These are phyloP conservation scores for Lodderomyces elongisporus DNA, from an alignment of 1,139 yeast species.

Conservation along the genomic window DNA sequence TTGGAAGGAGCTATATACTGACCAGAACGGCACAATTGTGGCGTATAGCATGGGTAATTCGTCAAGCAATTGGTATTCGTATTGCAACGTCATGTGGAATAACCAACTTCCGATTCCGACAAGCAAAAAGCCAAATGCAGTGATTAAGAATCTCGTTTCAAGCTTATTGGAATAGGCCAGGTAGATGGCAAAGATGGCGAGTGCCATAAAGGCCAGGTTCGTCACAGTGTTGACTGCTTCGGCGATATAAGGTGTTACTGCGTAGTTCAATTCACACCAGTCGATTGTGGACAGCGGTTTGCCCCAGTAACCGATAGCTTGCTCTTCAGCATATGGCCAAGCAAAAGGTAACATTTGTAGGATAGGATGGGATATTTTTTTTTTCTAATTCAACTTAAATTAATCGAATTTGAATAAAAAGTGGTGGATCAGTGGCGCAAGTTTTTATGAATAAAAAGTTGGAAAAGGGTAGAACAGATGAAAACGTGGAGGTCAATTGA, in stretches of 20 bases:
- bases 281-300: slow-evolving; percentile 71
- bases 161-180: slow-evolving; percentile 57
- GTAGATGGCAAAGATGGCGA: slow-evolving; percentile 63
- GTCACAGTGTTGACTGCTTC: slow-evolving; percentile 82
- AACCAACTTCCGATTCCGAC: slow-evolving; percentile 95
- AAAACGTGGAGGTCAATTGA: no score
- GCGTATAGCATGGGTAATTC: slow-evolving; percentile 98
- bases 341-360: slow-evolving; percentile 44
- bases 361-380: no score
- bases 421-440: no score
- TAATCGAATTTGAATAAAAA: no score
- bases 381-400: no score
- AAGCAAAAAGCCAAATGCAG: slow-evolving; percentile 72
- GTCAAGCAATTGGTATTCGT: slow-evolving; percentile 85
- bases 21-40: slow-evolving; percentile 92
- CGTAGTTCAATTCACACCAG: slow-evolving; percentile 96
- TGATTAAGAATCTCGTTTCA: slow-evolving; percentile 65
- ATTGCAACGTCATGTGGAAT: slow-evolving; percentile 90
- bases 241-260: slow-evolving; percentile 79
- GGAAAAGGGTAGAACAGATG: no score
- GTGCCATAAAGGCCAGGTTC: slow-evolving; percentile 60
- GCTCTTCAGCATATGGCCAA: slow-evolving; percentile 42
- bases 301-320: slow-evolving; percentile 43
- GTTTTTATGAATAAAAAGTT: no score
- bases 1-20: slow-evolving; percentile 66